phyloP scores from a whole-genome alignment of 1,139 yeast species.

The Sugiyamaella sp. region DNA sequence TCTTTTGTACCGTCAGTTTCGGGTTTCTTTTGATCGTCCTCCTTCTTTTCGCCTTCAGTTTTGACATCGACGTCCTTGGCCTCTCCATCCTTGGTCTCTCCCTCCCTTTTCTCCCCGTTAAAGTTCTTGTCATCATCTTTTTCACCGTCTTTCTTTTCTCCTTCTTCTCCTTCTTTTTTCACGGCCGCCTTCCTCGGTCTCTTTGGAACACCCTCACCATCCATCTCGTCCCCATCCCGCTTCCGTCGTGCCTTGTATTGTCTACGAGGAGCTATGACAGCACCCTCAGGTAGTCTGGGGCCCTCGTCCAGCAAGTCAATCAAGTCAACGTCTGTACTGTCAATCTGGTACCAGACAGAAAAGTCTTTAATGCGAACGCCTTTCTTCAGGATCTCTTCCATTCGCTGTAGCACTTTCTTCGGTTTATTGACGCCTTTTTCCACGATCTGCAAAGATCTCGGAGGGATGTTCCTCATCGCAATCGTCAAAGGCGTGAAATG shows the following conservation, averaged over 20 bases:
- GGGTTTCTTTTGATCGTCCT: slow-evolving; percentile 9
- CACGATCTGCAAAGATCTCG: slow-evolving; percentile 67
- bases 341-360: slow-evolving; percentile 83
- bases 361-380: slow-evolving; percentile 67
- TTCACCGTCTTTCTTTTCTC: not conserved
- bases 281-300: slow-evolving; percentile 38
- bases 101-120: slow-evolving; percentile 11
- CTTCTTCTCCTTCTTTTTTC: slow-evolving; percentile 16
- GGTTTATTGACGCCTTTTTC: slow-evolving; percentile 64
- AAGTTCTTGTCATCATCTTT: slow-evolving; percentile 5
- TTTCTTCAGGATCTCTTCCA: slow-evolving; percentile 60
- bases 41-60: slow-evolving; percentile 9
- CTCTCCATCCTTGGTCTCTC: slow-evolving; percentile 11
- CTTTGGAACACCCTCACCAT: slow-evolving; percentile 18
- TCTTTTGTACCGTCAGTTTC: no score
- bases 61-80: slow-evolving; percentile 15
- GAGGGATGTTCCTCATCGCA: slow-evolving; percentile 63
- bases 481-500: slow-evolving; percentile 62
- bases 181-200: slow-evolving; percentile 14
- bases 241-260: slow-evolving; percentile 37
- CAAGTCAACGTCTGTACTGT: slow-evolving; percentile 70
- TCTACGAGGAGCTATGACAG: slow-evolving; percentile 36
- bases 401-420: slow-evolving; percentile 58
- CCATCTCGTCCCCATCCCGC: slow-evolving; percentile 26
- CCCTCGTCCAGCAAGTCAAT: slow-evolving; percentile 37